Percentiles rank a stretch among this genome's conserved stretches.
phyloP scores from a whole-genome alignment of 2,329 filamentous ascomycete genomes.

The Pseudogymnoascus sp. region DNA sequence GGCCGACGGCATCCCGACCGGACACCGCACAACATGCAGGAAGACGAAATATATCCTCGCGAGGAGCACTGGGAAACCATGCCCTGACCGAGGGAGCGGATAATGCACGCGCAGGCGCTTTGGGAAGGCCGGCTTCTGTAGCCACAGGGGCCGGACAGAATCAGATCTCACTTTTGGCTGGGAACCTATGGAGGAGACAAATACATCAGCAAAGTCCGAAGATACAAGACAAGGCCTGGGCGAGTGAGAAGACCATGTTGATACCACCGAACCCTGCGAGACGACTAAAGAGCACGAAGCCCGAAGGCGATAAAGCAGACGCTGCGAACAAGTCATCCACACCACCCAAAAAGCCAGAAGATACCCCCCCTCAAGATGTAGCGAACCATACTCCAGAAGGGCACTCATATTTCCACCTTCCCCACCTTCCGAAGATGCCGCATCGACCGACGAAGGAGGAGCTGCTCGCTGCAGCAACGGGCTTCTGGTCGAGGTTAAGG shows the following conservation, averaged over 20 bases:
- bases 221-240: neutral
- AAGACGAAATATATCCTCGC: neutral
- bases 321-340: neutral
- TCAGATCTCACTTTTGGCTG: neutral
- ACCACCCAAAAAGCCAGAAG: neutral
- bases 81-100: neutral
- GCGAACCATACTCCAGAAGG: neutral
- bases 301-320: neutral
- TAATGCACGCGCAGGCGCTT: slow-evolving; percentile 2
- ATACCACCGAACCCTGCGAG: neutral
- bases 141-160: neutral
- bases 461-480: slow-evolving; percentile 79
- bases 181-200: neutral
- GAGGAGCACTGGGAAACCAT: neutral
- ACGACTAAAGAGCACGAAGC: neutral
- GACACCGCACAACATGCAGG: neutral
- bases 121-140: neutral
- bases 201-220: neutral
- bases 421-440: slow-evolving; percentile 58
- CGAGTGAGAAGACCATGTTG: neutral
- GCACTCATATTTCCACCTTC: slow-evolving; percentile 43
- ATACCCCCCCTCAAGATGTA: neutral
- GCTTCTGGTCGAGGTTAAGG: slow-evolving; percentile 83
- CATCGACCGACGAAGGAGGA: slow-evolving; percentile 92
- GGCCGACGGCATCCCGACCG: neutral